phyloP scores from a whole-genome alignment of 176 grass and related monocot genomes.

The Musa itinerans region DNA sequence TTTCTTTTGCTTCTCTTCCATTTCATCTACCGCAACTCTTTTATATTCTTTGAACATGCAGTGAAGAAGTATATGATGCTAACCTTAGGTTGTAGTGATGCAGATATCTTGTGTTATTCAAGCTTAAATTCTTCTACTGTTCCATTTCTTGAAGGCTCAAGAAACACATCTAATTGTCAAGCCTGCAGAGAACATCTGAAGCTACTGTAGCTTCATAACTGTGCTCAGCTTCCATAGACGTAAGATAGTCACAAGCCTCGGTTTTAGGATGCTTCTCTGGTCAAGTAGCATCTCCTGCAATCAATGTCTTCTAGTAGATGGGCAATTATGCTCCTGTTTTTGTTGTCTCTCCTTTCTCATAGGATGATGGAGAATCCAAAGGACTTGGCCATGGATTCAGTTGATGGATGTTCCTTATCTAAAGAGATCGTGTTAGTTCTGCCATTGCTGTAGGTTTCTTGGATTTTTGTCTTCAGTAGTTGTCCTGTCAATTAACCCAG shows the following conservation, averaged over 20 bases:
- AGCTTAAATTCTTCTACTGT: too few species aligned
- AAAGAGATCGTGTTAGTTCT: background rate
- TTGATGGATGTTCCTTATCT: background rate
- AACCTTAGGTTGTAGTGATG: too few species aligned
- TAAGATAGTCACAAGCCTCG: background rate
- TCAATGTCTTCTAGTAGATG: background rate
- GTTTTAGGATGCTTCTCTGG: background rate
- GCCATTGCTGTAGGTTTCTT: background rate
- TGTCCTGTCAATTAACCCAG: background rate
- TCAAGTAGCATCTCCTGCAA: background rate
- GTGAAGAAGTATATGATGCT: too few species aligned
- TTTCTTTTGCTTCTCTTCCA: background rate
- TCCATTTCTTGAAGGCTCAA: too few species aligned
- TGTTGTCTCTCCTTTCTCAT: background rate
- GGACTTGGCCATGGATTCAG: background rate
- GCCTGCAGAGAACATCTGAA: too few species aligned
- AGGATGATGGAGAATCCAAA: conserved; percentile 1
- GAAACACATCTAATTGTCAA: too few species aligned
- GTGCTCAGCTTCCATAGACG: too few species aligned
- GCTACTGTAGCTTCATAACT: too few species aligned
- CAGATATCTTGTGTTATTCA: too few species aligned
- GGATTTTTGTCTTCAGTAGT: background rate
- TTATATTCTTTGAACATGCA: too few species aligned
- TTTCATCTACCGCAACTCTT: background rate
- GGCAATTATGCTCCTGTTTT: background rate